Conservation (phyloP, 23 red algal genomes). For the Rhodosorus marinus region DNA sequence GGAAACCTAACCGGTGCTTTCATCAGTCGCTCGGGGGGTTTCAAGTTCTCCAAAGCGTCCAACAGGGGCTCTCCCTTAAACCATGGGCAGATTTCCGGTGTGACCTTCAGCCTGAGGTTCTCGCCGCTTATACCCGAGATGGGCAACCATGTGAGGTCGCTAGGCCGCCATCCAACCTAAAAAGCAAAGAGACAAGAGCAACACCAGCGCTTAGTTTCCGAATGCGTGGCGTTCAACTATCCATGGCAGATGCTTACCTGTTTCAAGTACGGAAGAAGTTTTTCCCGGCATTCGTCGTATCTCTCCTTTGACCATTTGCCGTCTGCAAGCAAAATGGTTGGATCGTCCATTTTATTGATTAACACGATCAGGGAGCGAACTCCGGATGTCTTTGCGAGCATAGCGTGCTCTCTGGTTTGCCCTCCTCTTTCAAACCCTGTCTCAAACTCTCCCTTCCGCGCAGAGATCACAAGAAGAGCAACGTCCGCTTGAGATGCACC, state of each 20-base stretch:
- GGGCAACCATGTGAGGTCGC: conserved; percentile 76
- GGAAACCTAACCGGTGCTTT: conserved; percentile 64
- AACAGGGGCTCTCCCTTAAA: conserved; percentile 64
- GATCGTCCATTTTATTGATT: conserved; percentile 93
- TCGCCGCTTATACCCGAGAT: conserved; percentile 66
- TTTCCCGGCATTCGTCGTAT: conserved; percentile 53
- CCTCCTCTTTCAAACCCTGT: conserved; percentile 93
- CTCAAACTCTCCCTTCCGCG: conserved; percentile 97
- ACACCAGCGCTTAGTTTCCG: not conserved
- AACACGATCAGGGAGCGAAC: conserved; percentile 74
- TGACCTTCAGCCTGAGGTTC: conserved; percentile 43
- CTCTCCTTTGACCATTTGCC: conserved; percentile 64
- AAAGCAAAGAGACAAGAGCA: not conserved
- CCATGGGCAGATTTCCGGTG: conserved; percentile 30
- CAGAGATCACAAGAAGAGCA: conserved; percentile 93
- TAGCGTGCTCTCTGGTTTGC: conserved; percentile 95
- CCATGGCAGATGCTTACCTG: too few species aligned
- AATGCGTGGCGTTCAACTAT: not conserved
- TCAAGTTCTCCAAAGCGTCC: conserved; percentile 47
- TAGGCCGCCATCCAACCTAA: conserved; percentile 50
- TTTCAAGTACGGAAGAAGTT: conserved; percentile 68
- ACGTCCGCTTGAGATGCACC: conserved; percentile 90
- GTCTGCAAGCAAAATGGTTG: conserved; percentile 39
- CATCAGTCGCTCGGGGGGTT: conserved; percentile 48
- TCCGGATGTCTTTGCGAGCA: conserved; percentile 92